These are phyloP conservation scores for Nannochloris sp. DNA, from an alignment of 139 green algal species.

Conservation along the genomic window DNA sequence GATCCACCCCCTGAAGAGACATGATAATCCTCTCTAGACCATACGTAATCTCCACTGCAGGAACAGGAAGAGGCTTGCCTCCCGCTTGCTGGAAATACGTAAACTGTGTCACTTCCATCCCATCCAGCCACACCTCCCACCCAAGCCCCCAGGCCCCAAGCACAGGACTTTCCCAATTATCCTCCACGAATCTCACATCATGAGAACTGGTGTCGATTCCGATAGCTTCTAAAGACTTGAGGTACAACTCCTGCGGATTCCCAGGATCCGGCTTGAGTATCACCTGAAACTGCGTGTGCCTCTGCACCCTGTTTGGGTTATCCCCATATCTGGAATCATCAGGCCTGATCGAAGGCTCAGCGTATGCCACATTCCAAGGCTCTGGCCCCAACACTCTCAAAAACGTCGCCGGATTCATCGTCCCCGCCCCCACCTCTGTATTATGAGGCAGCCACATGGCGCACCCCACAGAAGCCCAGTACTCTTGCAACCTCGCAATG, in stretches of 20 bases:
- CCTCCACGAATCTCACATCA: slow-evolving; percentile 96
- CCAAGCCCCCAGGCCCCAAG: slow-evolving; percentile 94
- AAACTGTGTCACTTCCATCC: slow-evolving; percentile 98
- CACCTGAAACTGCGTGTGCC: slow-evolving; percentile 99
- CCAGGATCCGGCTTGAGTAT: slow-evolving; percentile 97
- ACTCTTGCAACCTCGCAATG: slow-evolving; percentile 76
- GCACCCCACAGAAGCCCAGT: slow-evolving; percentile 81
- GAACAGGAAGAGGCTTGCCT: slow-evolving; percentile 58
- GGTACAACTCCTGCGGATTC: slow-evolving; percentile 94
- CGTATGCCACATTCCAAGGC: slow-evolving; percentile 88
- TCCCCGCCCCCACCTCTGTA: slow-evolving; percentile 95
- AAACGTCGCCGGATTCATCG: slow-evolving; percentile 99
- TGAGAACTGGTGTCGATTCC: slow-evolving; percentile 78
- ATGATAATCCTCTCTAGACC: slow-evolving; percentile 97
- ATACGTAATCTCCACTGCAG: slow-evolving; percentile 97
- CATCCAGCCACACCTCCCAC: slow-evolving; percentile 97
- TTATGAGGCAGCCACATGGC: slow-evolving; percentile 90
- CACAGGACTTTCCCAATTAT: slow-evolving; percentile 98
- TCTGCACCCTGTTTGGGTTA: slow-evolving; percentile 97
- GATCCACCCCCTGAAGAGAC: slow-evolving; percentile 83
- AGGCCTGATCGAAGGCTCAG: slow-evolving; percentile 88
- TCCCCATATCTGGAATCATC: slow-evolving; percentile 96
- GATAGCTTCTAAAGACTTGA: slow-evolving; percentile 78
- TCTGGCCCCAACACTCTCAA: slow-evolving; percentile 85
- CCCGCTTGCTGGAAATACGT: slow-evolving; percentile 97